Conservation (phyloP, 257 asterid genomes). For the Mentha longifolia region DNA sequence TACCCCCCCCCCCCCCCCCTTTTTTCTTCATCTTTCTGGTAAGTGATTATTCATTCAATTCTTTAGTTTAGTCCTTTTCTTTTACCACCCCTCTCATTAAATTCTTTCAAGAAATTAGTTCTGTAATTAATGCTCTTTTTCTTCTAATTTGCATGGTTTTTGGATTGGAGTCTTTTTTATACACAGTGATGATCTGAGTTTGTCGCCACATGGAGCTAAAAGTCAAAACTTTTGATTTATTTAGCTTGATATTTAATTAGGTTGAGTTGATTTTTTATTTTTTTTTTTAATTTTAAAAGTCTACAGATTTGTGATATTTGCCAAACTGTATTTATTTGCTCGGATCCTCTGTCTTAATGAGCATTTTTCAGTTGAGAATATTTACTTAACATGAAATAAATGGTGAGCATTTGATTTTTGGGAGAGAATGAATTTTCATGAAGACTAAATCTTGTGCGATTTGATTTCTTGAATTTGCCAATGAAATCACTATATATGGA, state of each 20-base stretch:
- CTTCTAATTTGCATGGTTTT: conserved; percentile 22
- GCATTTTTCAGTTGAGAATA: conserved; percentile 2
- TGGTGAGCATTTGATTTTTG: background rate
- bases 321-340: conserved; percentile 18
- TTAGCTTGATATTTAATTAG: conserved; percentile 11
- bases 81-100: conserved; percentile 17
- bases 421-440: conserved; percentile 9
- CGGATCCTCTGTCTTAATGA: conserved; percentile 16
- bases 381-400: conserved; percentile 15
- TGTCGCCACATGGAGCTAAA: background rate
- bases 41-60: background rate
- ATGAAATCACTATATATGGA: conserved; percentile 19
- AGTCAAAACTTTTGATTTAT: background rate
- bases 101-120: conserved; percentile 8
- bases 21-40: conserved; percentile 20
- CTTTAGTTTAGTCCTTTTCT: background rate
- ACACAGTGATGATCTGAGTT: conserved; percentile 16
- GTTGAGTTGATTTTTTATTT: conserved; percentile 7
- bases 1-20: no score
- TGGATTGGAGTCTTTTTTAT: background rate
- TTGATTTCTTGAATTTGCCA: conserved; percentile 23
- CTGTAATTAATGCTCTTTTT: background rate
- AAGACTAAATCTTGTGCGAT: background rate
- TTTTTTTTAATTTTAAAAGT: background rate
- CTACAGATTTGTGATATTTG: background rate